These are phyloP conservation scores for Metrosideros polymorpha DNA, from an alignment of 441 rosid species.

Conservation along the genomic window DNA sequence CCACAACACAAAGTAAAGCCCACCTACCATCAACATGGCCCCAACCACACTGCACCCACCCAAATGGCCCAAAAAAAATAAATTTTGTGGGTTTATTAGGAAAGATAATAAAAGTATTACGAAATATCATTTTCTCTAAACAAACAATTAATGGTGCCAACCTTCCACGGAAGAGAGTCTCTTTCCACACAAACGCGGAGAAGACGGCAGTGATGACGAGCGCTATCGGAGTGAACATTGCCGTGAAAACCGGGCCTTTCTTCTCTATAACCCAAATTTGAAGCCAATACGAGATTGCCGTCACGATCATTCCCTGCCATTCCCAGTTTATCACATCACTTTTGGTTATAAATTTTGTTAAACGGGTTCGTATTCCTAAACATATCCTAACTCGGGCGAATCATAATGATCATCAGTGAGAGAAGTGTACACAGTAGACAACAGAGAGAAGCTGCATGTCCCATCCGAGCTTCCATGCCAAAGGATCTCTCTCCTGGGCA, in stretches of 20 bases:
- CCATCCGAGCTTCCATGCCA: slow-evolving; percentile 65
- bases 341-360: not conserved
- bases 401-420: not conserved
- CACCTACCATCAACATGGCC: slow-evolving; percentile 51
- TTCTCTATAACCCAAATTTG: slow-evolving; percentile 52
- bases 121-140: not conserved
- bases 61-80: not conserved
- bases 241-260: slow-evolving; percentile 69
- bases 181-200: slow-evolving; percentile 60
- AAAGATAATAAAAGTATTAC: not conserved
- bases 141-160: not conserved
- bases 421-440: slow-evolving; percentile 47
- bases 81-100: not conserved
- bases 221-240: slow-evolving; percentile 74
- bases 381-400: not conserved
- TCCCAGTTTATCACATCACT: not conserved
- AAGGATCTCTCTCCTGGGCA: slow-evolving; percentile 41
- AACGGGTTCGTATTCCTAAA: not conserved
- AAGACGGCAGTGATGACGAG: slow-evolving; percentile 52
- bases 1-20: slow-evolving; percentile 73
- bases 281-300: slow-evolving; percentile 47
- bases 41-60: slow-evolving; percentile 50
- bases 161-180: slow-evolving; percentile 69
- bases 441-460: slow-evolving; percentile 51
- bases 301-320: slow-evolving; percentile 40